These are phyloP conservation scores for Endotrypanum monterogeii DNA, from an alignment of 208 protist species.

Conservation along the genomic window DNA sequence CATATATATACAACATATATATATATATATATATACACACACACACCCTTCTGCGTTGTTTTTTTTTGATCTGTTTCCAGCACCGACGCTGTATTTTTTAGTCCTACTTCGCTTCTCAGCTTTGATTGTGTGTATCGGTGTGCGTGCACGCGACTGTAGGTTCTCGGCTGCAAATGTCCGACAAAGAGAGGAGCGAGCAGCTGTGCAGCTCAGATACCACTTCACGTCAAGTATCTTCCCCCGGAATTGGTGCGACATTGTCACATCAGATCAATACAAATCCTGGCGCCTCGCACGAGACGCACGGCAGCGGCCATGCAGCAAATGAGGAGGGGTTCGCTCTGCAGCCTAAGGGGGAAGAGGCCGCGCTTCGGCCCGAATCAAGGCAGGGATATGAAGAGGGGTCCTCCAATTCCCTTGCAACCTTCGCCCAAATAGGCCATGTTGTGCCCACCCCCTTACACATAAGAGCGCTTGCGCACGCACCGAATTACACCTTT, in stretches of 20 bases:
- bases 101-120: background rate
- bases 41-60: background rate
- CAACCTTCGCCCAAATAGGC: background rate
- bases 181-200: background rate
- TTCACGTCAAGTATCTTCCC: background rate
- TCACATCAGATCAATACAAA: background rate
- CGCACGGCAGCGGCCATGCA: background rate
- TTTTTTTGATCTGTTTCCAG: background rate
- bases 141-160: background rate
- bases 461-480: background rate
- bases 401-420: background rate
- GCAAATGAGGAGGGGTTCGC: background rate
- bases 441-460: background rate
- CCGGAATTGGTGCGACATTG: background rate
- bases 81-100: background rate
- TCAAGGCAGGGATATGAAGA: constrained; percentile 1
- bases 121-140: too few relatives aligned
- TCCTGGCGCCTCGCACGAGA: background rate
- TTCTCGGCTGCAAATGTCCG: background rate
- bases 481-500: constrained; percentile 11
- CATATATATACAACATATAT: background rate
- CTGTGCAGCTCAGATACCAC: background rate
- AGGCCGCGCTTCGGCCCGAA: background rate
- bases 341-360: background rate
- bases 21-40: background rate